Base-by-base conservation (phyloP, 2,329 filamentous ascomycete genomes). In the Aspergillus sp. region DNA sequence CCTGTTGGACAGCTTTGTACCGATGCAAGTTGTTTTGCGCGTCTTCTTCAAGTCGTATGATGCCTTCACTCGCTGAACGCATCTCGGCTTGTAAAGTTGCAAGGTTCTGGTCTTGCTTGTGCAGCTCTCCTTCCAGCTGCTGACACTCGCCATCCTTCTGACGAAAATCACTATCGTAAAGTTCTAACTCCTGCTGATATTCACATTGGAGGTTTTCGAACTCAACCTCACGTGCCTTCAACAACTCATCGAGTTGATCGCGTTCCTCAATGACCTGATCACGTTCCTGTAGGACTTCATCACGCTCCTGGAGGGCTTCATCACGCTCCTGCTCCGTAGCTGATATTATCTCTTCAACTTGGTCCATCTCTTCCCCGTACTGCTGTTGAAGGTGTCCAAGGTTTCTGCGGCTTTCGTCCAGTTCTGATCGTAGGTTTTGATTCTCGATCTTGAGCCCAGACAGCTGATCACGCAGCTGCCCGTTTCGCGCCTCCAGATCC, bases 61-160 rank as follows among this genome's bases (percentile, higher is more conserved):
- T 84, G 22, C 90, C 90, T 67, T 96, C 92, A 69, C 90, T 96
- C 76, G 97, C 89, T 67, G 89, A 89, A 63, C 93, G 90, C 88
- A 99, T 95, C 80, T 98, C 95, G 60, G 90, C 87, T 71, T 98
- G 94, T 55, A 99, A 79, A n/a, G 91, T 90, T 64, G 89, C 87
- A 75, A 97, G 94, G 72, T 95, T 96, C 70, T 98, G 93, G 12
- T 87, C 87, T 55, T 89, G 86, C 63, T 91, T 89, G 62, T 86
- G 85, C 14, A 96, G 78, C 46, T 95, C 91, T 14, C 85, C 82
- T 58, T 89, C 85, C 26, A 95, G 77, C 14, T 86, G 85, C 65
- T 89, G 84, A 47, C 88, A 86, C 66, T 94, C 90, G 5, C 87
- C 84, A 49, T 85, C 85, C 61, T 89, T 89, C 69, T 89, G 84